These are phyloP conservation scores for Xylaria sp. DNA, from an alignment of 2,329 filamentous ascomycete species.

Conservation along the genomic window DNA sequence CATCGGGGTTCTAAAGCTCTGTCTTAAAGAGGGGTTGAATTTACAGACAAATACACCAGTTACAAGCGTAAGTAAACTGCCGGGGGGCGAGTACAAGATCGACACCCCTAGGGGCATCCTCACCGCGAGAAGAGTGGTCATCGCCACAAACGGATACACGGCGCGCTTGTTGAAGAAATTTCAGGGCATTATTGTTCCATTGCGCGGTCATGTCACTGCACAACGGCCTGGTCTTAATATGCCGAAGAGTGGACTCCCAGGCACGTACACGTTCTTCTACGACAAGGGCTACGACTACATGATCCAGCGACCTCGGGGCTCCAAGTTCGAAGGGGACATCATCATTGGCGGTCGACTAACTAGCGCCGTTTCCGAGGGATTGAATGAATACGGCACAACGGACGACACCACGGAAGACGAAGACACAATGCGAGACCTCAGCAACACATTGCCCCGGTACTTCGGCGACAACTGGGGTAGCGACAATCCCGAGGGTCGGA, in stretches of 20 bases:
- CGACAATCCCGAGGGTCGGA: conserved; percentile 54
- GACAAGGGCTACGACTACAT: conserved; percentile 74
- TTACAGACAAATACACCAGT: conserved; percentile 65
- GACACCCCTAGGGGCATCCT: conserved; percentile 58
- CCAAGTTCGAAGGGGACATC: conserved; percentile 60
- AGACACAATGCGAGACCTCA: conserved; percentile 61
- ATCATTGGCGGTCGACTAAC: conserved; percentile 70
- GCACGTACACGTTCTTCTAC: conserved; percentile 72
- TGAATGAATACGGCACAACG: conserved; percentile 64
- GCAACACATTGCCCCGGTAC: conserved; percentile 56
- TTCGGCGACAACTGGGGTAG: conserved; percentile 65
- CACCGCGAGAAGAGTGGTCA: conserved; percentile 56
- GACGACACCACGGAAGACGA: conserved; percentile 65
- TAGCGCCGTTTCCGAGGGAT: conserved; percentile 54
- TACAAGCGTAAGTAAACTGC: conserved; percentile 38
- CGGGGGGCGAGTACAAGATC: conserved; percentile 52
- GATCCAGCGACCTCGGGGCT: conserved; percentile 64
- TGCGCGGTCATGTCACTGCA: conserved; percentile 63
- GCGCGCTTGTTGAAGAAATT: conserved; percentile 57
- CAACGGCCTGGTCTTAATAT: conserved; percentile 52
- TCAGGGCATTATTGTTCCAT: conserved; percentile 60
- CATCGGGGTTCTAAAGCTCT: conserved; percentile 58
- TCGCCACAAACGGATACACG: conserved; percentile 67
- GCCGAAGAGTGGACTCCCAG: conserved; percentile 54
- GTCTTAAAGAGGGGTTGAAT: conserved; percentile 58